A percentile compares a stretch with the other conserved stretches of the same genome.
These are phyloP conservation scores for Leonotis leonurus DNA, from an alignment of 257 asterid species.

Conservation along the genomic window DNA sequence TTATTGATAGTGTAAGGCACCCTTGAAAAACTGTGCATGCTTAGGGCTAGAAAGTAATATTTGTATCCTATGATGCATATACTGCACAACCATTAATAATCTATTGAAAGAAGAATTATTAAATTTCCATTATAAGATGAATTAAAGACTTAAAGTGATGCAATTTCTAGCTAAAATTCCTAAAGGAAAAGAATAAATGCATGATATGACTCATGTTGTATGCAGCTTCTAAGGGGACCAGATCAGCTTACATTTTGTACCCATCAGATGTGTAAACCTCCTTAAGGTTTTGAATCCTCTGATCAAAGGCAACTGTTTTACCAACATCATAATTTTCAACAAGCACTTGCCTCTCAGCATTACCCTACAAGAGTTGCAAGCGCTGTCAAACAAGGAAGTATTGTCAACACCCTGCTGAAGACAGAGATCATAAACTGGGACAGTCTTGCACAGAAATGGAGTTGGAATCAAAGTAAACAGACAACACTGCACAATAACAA, in stretches of 20 bases:
- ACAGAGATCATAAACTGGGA: constrained; percentile 5
- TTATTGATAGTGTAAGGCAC: not conserved
- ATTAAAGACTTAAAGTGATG: not conserved
- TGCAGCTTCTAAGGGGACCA: not conserved
- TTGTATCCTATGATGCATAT: not conserved
- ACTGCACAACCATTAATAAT: constrained; percentile 4
- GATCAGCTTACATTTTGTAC: constrained; percentile 56
- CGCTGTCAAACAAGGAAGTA: not conserved
- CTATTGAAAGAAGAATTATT: not conserved
- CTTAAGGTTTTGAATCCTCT: constrained; percentile 60
- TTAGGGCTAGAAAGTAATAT: not conserved
- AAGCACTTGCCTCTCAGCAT: constrained; percentile 91
- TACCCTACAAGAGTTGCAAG: constrained; percentile 38
- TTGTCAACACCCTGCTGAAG: constrained; percentile 5
- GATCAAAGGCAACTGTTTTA: constrained; percentile 65
- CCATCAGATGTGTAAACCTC: constrained; percentile 91
- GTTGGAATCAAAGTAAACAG: constrained; percentile 4
- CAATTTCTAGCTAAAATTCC: not conserved
- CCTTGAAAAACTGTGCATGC: not conserved
- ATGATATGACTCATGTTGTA: not conserved
- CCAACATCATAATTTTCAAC: constrained; percentile 76
- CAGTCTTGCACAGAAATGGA: not conserved
- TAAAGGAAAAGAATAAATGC: not conserved
- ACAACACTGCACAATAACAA: constrained; percentile 8
- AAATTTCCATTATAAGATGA: not conserved